Evolutionary conservation across 768 basidiomycete species (phyloP), one percentile per base, ranked within the genome.

Genomic region (Pilatotrama ljubarskyi): DNA sequence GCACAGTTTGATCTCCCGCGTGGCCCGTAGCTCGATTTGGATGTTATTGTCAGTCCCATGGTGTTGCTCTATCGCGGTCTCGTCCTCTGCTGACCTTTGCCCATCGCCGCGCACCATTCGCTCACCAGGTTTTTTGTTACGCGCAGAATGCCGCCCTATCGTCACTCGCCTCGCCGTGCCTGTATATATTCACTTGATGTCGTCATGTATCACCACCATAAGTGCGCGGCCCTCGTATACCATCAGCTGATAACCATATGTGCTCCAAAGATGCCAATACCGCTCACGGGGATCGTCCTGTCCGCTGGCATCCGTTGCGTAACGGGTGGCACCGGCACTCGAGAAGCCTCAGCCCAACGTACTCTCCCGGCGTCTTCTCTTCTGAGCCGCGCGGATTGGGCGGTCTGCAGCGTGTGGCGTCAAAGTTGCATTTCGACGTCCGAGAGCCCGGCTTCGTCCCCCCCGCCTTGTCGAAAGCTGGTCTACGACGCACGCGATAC

Each of bases 1-100:
- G 49, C 47, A 49, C 36, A 25, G 47, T 57, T 49, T 57, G 47
- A 57, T 49, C 29, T 15, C 47, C 29, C 47, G 47, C 55, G 55
- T 57, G 55, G 47, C 44, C n/a, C 3, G 29, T 32, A 5, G 26
- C 46, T 38, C 15, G 37, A 48, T 57, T 41, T 41, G 55, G 55
- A 32, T 32, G 55, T 50, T 49, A 57, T 57, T 57, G 55, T 49
- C 38, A 42, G 47, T 35, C 26, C 32, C 47, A 24, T 37, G 25
- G 25, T 18, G 47, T 38, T 49, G 25, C 55, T 41, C 18, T 2
- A 25, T 25, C 24, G 24, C 44, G 18, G 24, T 14, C 38, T 40
- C n/a, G 38, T 15, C 38, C 13, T 40, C 38, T 40, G n/a, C 38
- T n/a, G 38, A n/a, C 38, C 38, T 5, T 40, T 5, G 29, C 29